Base-by-base conservation (phyloP, 257 asterid species). In the Scutellaria barbata region DNA sequence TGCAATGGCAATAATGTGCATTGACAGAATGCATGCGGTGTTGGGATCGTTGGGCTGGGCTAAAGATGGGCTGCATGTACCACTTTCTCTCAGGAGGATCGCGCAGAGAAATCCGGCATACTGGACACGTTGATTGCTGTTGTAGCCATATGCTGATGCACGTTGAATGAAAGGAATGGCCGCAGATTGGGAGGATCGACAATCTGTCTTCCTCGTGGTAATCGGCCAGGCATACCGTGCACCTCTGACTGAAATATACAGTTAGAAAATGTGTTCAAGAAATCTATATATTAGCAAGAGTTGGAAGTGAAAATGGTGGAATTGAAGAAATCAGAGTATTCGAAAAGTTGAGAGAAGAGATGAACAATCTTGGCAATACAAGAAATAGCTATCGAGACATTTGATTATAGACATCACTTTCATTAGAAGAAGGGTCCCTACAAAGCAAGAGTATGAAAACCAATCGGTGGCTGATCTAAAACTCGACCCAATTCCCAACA, bases 131-230 rank as follows among this genome's bases (percentile, higher is more conserved):
- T 12, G 88, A 83, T 33, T 84, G 88, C 84, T 86, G 89, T 59
- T 86, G 89, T 41, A 94, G 81, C 98, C 98, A 94, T 71, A 84
- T 81, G 54, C 88, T 92, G 2, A 94, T 90, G 48, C 98, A 94
- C 0, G 79, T 78, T 9, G 88, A 84, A 60, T 94, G 98, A 45
- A 90, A 94, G 16, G 82, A 82, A 73, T 94, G 98, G 0, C 96
- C 91, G 50, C 98, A 93, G 0, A 68, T 13, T 3, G 96, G 96
- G n/a, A 94, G 80, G 65, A 89, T 74, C 17, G 90, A 84, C 1
- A 94, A 18, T 0, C 81, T 77, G 52, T 94, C 98, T 50, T 94
- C 92, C 22, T 80, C 81, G 3, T 70, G 84, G 84, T 94, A 94
- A 13, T 94, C 96, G 1, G 80, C 60, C 20, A 90, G 79, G 88